phyloP scores from a whole-genome alignment of 73 alveolate genomes.

The Tetrahymena thermophila region DNA sequence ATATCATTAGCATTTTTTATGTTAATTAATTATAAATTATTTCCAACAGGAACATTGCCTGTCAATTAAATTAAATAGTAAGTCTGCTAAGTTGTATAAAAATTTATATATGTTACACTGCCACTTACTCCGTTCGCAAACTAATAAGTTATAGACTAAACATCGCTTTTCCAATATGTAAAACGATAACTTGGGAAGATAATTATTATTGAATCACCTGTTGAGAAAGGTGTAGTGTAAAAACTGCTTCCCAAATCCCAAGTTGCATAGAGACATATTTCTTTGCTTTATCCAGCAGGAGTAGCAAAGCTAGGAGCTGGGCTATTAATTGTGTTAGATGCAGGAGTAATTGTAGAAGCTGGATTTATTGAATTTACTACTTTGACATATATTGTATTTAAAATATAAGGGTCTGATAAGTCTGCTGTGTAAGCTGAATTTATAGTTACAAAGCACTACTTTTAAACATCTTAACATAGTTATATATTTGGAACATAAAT shows the following conservation, averaged over 20 bases:
- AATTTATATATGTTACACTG: background rate
- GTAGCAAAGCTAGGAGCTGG: conserved; percentile 4
- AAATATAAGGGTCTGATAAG: conserved; percentile 15
- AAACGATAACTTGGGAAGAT: background rate
- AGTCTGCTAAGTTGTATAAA: background rate
- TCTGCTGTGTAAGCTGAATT: conserved; percentile 32
- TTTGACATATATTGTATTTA: conserved; percentile 1
- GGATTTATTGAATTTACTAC: background rate
- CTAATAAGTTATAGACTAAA: background rate
- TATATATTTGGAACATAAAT: conserved; percentile 14
- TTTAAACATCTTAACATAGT: conserved; percentile 4
- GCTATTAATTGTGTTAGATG: background rate
- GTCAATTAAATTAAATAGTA: background rate
- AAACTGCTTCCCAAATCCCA: background rate
- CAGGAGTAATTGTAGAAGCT: background rate
- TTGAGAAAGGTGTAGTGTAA: background rate
- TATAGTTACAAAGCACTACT: conserved; percentile 17
- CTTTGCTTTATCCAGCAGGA: background rate
- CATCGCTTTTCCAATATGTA: background rate
- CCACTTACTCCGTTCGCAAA: background rate
- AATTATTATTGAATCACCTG: background rate
- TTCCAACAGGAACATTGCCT: background rate
- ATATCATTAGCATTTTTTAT: background rate
- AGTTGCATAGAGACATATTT: background rate
- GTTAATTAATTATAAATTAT: background rate